These are phyloP conservation scores for Penicillium griseofulvum DNA, from an alignment of 2,329 filamentous ascomycete species.

Conservation along the genomic window DNA sequence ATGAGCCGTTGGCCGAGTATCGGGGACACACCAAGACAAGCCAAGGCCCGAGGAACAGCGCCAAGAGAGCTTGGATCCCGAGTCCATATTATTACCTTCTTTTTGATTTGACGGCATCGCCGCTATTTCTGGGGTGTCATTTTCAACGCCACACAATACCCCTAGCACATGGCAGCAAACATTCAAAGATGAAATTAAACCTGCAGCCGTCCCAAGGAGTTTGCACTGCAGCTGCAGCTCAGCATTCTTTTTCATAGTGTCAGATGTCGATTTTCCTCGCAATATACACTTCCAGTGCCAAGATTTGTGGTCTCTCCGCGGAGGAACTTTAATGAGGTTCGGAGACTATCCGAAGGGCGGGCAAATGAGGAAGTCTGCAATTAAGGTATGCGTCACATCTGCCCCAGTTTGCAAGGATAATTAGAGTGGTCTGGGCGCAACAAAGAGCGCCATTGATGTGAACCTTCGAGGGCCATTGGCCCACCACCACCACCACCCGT, in stretches of 20 bases:
- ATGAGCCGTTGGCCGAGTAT: background rate
- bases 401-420: background rate
- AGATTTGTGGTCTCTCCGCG: background rate
- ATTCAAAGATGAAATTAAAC: background rate
- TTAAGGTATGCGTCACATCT: conserved; percentile 1
- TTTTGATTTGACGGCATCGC: conserved; percentile 2
- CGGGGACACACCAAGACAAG: background rate
- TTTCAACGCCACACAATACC: background rate
- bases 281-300: background rate
- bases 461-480: background rate
- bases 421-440: background rate
- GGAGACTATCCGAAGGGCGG: background rate
- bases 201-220: background rate
- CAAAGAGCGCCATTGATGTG: background rate
- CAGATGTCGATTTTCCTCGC: background rate
- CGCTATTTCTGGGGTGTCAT: background rate
- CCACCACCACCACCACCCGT: background rate
- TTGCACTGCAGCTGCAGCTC: background rate
- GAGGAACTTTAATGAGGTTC: background rate
- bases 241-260: background rate
- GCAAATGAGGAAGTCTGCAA: background rate
- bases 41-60: background rate
- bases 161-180: background rate
- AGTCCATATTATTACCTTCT: background rate
- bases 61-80: conserved; percentile 5